A percentile compares a stretch with the other conserved stretches of the same genome.
Conservation (phyloP, 2,329 filamentous ascomycete species). For the Pseudocercospora pini-densiflorae region DNA sequence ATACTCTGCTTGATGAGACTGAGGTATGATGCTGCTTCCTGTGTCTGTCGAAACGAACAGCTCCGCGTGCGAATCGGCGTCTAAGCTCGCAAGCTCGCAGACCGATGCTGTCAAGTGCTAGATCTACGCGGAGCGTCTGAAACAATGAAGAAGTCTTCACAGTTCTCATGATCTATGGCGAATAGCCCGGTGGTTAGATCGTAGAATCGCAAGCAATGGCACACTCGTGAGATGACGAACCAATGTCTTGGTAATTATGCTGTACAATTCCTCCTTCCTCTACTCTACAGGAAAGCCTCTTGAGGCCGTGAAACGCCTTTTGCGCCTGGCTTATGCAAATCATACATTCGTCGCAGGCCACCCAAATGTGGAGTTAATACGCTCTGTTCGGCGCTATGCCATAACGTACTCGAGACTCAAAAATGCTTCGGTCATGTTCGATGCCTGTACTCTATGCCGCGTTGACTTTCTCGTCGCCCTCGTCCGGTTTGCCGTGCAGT, state of each 20-base stretch:
- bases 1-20: too few species aligned
- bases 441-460: slow-evolving; percentile 19
- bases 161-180: too few species aligned
- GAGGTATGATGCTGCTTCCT: too few species aligned
- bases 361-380: neutral
- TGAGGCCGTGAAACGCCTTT: neutral
- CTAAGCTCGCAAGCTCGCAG: too few species aligned
- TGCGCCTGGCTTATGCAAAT: neutral
- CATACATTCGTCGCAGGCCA: neutral
- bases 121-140: too few species aligned
- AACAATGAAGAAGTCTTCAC: too few species aligned
- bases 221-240: neutral
- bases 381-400: neutral
- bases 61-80: too few species aligned
- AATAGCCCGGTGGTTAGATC: too few species aligned
- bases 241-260: neutral
- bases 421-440: neutral
- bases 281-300: neutral
- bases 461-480: slow-evolving; percentile 29
- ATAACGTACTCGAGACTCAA: neutral
- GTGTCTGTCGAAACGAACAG: too few species aligned
- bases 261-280: neutral
- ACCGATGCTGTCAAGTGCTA: too few species aligned
- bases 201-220: neutral
- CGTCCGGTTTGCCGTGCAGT: slow-evolving; percentile 30